phyloP scores from a whole-genome alignment of 2,329 filamentous ascomycete genomes.

The Colletotrichum eleusines region DNA sequence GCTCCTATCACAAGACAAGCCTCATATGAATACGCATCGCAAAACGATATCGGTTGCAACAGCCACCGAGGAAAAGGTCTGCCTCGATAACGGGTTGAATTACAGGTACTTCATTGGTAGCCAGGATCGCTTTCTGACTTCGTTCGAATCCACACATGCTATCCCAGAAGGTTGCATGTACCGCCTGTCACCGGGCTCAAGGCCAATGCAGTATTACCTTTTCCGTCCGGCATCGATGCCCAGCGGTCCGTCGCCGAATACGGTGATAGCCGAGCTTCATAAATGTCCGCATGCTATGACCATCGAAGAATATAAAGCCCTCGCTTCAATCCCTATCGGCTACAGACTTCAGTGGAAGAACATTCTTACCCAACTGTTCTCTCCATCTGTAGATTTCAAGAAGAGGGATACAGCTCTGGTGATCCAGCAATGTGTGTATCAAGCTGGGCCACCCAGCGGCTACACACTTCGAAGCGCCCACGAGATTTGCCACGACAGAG shows the following conservation, averaged over 20 bases:
- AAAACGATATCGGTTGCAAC: slow-evolving; percentile 43
- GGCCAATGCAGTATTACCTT: slow-evolving; percentile 55
- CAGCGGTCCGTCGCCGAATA: slow-evolving; percentile 58
- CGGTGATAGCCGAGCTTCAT: slow-evolving; percentile 62
- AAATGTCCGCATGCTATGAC: slow-evolving; percentile 62
- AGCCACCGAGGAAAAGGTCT: slow-evolving; percentile 53
- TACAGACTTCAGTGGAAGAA: slow-evolving; percentile 66
- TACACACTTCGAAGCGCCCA: neutral
- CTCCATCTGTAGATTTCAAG: slow-evolving; percentile 63
- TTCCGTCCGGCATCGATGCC: slow-evolving; percentile 46
- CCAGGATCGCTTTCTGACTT: slow-evolving; percentile 31
- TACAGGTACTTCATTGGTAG: slow-evolving; percentile 55
- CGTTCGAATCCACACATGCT: slow-evolving; percentile 41
- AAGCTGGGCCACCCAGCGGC: slow-evolving; percentile 55
- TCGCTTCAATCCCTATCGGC: slow-evolving; percentile 63
- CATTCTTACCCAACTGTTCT: slow-evolving; percentile 63
- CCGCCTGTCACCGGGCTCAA: slow-evolving; percentile 49
- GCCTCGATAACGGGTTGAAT: slow-evolving; percentile 58
- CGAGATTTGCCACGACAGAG: neutral
- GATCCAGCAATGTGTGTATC: slow-evolving; percentile 61
- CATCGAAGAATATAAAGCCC: slow-evolving; percentile 65
- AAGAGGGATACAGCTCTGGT: slow-evolving; percentile 61
- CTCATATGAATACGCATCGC: slow-evolving; percentile 53
- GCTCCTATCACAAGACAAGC: slow-evolving; percentile 53
- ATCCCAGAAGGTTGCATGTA: slow-evolving; percentile 55